Conservation (phyloP, 305 asterid species). For the Fraxinus sp. region DNA sequence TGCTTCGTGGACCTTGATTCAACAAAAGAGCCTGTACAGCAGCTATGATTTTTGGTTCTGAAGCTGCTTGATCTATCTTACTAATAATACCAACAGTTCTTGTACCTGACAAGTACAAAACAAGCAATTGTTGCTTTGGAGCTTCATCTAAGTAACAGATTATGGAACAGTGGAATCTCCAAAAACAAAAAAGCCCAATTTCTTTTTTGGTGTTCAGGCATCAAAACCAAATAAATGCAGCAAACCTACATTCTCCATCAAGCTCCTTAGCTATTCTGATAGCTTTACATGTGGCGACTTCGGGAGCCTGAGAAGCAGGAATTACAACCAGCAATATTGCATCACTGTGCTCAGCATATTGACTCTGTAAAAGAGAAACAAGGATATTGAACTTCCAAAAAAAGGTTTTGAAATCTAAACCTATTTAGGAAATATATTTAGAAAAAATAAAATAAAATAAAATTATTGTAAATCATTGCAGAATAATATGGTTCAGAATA, state of each 20-base stretch:
- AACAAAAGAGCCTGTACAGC: conserved; percentile 96
- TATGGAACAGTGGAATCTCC: conserved; percentile 6
- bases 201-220: not conserved
- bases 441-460: not conserved
- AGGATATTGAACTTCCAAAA: conserved; percentile 20
- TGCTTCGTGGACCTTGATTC: conserved; percentile 93
- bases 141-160: not conserved
- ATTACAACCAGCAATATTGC: conserved; percentile 89
- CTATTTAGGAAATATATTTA: not conserved
- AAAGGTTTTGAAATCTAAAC: not conserved
- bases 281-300: conserved; percentile 91
- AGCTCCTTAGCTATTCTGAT: conserved; percentile 92
- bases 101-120: conserved; percentile 56
- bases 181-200: conserved; percentile 12
- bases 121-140: conserved; percentile 16
- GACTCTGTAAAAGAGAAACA: conserved; percentile 54
- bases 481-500: not conserved
- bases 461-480: not conserved
- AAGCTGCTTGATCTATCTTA: conserved; percentile 94
- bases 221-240: conserved; percentile 20
- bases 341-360: conserved; percentile 84
- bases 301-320: conserved; percentile 95
- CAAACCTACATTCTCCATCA: conserved; percentile 88
- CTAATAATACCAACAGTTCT: conserved; percentile 97
- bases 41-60: conserved; percentile 89